Evolutionary conservation across 2,329 filamentous ascomycete species (phyloP).

Genomic region (Furcasterigmium sp.): DNA sequence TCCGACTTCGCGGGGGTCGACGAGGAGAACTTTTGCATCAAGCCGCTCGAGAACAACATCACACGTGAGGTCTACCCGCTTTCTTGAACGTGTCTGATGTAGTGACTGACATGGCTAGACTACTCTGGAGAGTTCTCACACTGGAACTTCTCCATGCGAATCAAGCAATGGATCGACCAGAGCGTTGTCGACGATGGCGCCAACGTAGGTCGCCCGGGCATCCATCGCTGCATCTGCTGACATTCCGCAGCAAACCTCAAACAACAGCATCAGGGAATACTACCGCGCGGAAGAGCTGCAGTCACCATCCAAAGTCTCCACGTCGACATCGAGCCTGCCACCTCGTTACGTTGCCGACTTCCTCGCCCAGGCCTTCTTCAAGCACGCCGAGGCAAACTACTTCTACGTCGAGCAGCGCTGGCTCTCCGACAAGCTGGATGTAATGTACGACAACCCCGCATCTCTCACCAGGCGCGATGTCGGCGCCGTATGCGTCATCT

Average conservation of each 20-base stretch:
- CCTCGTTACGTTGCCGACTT: slow-evolving; percentile 42
- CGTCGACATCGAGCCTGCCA: slow-evolving; percentile 33
- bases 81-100: too few species aligned
- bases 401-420: slow-evolving; percentile 41
- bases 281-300: slow-evolving; percentile 41
- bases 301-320: slow-evolving; percentile 30
- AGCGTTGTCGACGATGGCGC: slow-evolving; percentile 10
- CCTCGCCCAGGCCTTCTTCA: slow-evolving; percentile 40
- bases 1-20: slow-evolving; percentile 8
- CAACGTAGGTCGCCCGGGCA: slow-evolving; percentile 21
- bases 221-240: too few species aligned
- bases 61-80: slow-evolving; percentile 33
- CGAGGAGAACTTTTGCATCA: slow-evolving; percentile 29
- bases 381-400: slow-evolving; percentile 41
- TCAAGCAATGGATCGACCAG: slow-evolving; percentile 43
- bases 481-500: slow-evolving; percentile 36
- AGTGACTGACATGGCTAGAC: too few species aligned
- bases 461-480: slow-evolving; percentile 33
- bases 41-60: slow-evolving; percentile 33
- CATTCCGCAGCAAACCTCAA: slow-evolving; percentile 9
- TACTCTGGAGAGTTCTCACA: slow-evolving; percentile 49
- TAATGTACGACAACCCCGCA: slow-evolving; percentile 32
- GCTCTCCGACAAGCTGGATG: slow-evolving; percentile 33
- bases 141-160: slow-evolving; percentile 47
- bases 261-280: slow-evolving; percentile 31